Base-by-base conservation (phyloP, 176 grass and related monocot genomes). In the Ensete ventricosum region DNA sequence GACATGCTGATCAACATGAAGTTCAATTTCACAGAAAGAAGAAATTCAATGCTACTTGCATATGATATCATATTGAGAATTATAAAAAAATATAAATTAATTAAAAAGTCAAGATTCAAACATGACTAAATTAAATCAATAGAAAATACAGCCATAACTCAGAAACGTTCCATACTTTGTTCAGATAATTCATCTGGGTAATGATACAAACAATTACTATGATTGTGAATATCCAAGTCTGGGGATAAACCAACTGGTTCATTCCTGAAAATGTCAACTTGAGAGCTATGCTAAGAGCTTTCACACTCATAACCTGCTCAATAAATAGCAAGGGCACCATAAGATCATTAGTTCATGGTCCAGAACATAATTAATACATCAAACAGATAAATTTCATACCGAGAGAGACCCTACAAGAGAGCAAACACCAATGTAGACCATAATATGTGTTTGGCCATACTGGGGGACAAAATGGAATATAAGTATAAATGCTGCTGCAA, bases 351-450 rank as follows among this genome's bases (percentile, higher is more conserved):
- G n/a, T 50, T 17, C 17, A 50, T 10, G 10, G 16, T 50, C 17
- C 27, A 16, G 67, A 50, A 17, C 14, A 17, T 11, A 52, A 50
- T 12, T 1, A 8, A 70, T 12, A 70, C n/a, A 43, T 8, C 16
- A n/a, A 50, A 70, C 57, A 70, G 20, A 64, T 63, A 48, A 79
- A 76, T 67, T 77, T 21, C 80, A 73, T 88, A 90, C 91, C 83
- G 88, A 89, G 24, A 94, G 80, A 80, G 91, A 94, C 48, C 91
- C 91, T 3, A 94, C 81, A 69, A 94, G 91, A 83, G 87, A 94
- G 77, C 91, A 94, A 29, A 94, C 73, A 53, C 91, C 88, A 73
- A 94, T 77, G 76, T 94, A 94, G 65, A 94, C 91, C 83, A 94
- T 87, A 69, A 90, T 83, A 73, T 94, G 88, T 52, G 91, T 94